A percentile compares a stretch with the other conserved stretches of the same genome.
These are phyloP conservation scores for Candida pseudocylindracea DNA, from an alignment of 1,139 yeast genomes.

Conservation along the genomic window DNA sequence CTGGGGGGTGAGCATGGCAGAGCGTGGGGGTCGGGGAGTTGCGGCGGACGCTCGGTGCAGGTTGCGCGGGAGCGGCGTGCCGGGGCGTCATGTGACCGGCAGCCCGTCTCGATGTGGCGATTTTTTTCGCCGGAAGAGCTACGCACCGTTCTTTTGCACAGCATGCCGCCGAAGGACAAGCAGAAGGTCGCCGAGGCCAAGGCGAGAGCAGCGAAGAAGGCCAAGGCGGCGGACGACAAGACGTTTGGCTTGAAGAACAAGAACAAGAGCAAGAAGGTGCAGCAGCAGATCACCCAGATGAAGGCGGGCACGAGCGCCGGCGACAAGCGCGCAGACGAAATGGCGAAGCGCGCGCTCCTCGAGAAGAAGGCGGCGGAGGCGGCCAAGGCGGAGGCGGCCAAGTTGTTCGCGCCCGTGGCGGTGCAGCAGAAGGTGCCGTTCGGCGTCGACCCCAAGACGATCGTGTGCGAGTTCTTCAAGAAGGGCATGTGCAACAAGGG, in stretches of 20 bases:
- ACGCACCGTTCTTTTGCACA: too few species aligned
- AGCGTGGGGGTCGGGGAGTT: too few species aligned
- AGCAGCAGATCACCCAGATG: constrained; percentile 63
- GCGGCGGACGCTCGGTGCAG: too few species aligned
- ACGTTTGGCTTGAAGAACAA: constrained; percentile 91
- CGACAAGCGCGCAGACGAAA: constrained; percentile 55
- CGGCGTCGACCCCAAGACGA: constrained; percentile 94
- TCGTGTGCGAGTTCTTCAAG: constrained; percentile 78
- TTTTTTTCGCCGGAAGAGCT: too few species aligned
- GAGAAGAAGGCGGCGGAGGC: constrained; percentile 85
- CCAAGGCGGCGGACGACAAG: constrained; percentile 57
- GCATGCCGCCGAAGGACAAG: constrained; percentile 7
- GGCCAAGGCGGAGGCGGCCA: constrained; percentile 74
- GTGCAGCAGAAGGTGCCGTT: constrained; percentile 79
- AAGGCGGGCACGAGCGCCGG: constrained; percentile 39
- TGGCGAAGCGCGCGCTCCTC: constrained; percentile 49
- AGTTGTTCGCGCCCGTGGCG: constrained; percentile 31
- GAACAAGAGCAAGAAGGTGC: constrained; percentile 83
- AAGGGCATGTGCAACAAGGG: constrained; percentile 86
- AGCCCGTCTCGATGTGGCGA: too few species aligned
- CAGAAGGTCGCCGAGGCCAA: constrained; percentile 42
- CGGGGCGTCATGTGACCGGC: too few species aligned
- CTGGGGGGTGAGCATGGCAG: too few species aligned
- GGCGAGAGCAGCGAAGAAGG: constrained; percentile 5
- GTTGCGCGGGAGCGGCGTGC: too few species aligned